These are phyloP conservation scores for Termitomyces bulborhizus DNA, from an alignment of 768 basidiomycete genomes.

Conservation along the genomic window DNA sequence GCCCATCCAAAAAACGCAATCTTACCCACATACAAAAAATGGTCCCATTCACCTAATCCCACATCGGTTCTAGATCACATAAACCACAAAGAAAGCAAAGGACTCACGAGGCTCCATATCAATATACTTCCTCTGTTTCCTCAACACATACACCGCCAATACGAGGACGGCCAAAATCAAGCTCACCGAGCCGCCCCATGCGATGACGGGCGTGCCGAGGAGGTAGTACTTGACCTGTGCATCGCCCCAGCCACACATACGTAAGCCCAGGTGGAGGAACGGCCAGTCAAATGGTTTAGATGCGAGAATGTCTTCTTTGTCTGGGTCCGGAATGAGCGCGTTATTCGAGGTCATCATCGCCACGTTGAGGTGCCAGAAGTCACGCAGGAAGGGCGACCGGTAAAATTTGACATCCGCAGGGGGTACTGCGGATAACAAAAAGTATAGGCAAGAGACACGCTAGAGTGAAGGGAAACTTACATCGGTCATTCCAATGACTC, in stretches of 20 bases:
- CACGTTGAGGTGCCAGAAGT: slow-evolving; percentile 98
- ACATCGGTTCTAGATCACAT: not conserved
- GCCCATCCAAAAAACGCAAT: slow-evolving; percentile 89
- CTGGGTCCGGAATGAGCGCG: slow-evolving; percentile 92
- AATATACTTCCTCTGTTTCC: slow-evolving; percentile 81
- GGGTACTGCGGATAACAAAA: slow-evolving; percentile 52
- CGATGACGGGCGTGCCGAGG: slow-evolving; percentile 86
- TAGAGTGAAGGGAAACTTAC: slow-evolving; percentile 43
- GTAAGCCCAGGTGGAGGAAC: slow-evolving; percentile 77
- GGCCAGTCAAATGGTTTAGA: slow-evolving; percentile 95
- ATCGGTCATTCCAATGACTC: slow-evolving; percentile 91
- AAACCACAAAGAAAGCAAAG: not conserved
- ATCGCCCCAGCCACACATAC: slow-evolving; percentile 98
- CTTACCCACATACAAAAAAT: slow-evolving; percentile 90
- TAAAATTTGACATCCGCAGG: slow-evolving; percentile 78
- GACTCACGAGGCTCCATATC: slow-evolving; percentile 85
- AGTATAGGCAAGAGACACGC: not conserved
- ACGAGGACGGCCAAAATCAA: slow-evolving; percentile 48
- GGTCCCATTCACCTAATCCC: slow-evolving; percentile 79
- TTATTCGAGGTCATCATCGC: slow-evolving; percentile 99
- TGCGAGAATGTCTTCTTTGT: slow-evolving; percentile 97
- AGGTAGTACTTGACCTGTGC: slow-evolving; percentile 87
- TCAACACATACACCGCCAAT: slow-evolving; percentile 65
- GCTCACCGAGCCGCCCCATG: slow-evolving; percentile 78
- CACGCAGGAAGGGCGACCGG: slow-evolving; percentile 86